Evolutionary conservation across 208 protist species (phyloP).

Genomic region (Trypanosoma brucei): DNA sequence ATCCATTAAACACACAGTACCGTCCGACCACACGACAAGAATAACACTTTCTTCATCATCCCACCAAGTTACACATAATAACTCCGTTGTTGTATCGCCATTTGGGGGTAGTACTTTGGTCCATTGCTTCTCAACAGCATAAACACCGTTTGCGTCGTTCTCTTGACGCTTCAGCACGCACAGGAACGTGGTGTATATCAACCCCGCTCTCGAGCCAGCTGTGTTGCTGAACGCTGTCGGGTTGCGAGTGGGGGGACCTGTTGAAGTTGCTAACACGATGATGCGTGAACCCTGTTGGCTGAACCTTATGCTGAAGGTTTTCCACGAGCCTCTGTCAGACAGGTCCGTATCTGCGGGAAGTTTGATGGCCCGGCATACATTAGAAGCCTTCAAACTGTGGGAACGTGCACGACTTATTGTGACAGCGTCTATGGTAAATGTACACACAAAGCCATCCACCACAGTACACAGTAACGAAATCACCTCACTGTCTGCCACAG

Average conservation of each 20-base stretch:
- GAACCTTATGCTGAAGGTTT: conserved; percentile 8
- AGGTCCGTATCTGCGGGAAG: conserved; percentile 7
- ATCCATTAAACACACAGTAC: conserved; percentile 22
- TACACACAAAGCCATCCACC: conserved; percentile 15
- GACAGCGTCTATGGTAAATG: conserved; percentile 9
- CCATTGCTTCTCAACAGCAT: conserved; percentile 15
- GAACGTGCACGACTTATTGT: conserved; percentile 4
- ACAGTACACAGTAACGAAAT: conserved; percentile 11
- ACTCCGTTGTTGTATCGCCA: conserved; percentile 14
- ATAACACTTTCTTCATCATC: conserved; percentile 25
- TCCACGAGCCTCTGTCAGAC: conserved; percentile 9
- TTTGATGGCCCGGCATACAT: conserved; percentile 8
- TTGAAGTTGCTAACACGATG: conserved; percentile 5
- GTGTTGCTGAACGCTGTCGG: not conserved
- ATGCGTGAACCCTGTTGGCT: conserved; percentile 14
- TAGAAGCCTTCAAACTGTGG: not conserved
- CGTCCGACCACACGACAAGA: conserved; percentile 56
- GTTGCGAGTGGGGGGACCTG: not conserved
- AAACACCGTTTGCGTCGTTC: conserved; percentile 2
- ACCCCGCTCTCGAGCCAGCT: not conserved
- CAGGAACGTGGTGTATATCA: conserved; percentile 7
- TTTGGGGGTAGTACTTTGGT: conserved; percentile 8
- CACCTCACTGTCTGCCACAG: not conserved
- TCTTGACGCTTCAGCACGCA: conserved; percentile 22
- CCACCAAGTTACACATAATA: conserved; percentile 42